Conservation (phyloP, 78 protist genomes). For the Pirum gemmata region DNA sequence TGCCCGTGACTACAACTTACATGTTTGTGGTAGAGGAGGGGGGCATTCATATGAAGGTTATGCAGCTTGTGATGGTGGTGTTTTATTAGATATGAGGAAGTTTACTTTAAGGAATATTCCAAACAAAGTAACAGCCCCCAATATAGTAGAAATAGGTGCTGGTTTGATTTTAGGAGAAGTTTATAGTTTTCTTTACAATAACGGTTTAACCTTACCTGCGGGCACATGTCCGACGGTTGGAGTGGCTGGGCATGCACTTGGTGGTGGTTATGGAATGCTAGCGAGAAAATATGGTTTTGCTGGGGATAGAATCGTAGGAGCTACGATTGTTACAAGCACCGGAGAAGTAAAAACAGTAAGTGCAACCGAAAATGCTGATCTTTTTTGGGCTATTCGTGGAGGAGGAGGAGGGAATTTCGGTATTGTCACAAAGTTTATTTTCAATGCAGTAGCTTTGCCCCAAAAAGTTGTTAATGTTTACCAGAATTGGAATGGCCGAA, state of each 20-base stretch:
- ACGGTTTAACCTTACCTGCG: background rate
- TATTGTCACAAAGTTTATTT: background rate
- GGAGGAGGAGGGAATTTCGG: slow-evolving; percentile 38
- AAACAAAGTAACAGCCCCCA: no score
- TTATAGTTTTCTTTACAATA: no score
- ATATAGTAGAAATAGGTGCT: background rate
- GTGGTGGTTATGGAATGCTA: slow-evolving; percentile 23
- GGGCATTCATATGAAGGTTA: no score
- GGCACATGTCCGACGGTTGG: background rate
- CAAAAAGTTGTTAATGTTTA: background rate
- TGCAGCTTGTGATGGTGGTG: no score
- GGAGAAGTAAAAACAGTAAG: background rate
- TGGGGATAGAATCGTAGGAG: background rate
- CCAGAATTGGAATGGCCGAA: background rate
- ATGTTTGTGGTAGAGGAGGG: no score
- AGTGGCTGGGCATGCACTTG: slow-evolving; percentile 6
- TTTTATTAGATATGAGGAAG: no score
- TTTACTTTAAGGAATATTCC: no score
- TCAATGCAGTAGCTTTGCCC: background rate
- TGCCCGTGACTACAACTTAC: no score
- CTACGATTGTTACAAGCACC: background rate
- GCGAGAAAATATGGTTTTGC: slow-evolving; percentile 16
- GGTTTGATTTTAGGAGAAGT: background rate
- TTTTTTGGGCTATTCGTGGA: slow-evolving; percentile 33
- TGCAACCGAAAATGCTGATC: background rate